Percentiles rank a stretch among this genome's conserved stretches.
Evolutionary conservation across 805 yeast genomes (phyloP).

Genomic region (Saturnispora diversa): DNA sequence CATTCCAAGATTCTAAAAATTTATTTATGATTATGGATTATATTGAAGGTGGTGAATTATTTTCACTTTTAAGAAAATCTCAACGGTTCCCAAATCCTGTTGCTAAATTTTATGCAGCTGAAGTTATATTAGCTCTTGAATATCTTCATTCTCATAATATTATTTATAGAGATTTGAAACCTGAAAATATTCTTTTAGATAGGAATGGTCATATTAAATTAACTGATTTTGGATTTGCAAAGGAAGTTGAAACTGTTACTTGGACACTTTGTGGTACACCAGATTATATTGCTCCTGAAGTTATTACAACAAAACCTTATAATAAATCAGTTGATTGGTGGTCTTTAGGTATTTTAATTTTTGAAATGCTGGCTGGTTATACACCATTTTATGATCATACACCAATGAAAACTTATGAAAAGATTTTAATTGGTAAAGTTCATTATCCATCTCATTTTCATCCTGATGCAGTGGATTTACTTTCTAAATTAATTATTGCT

Average conservation of each 20-base stretch:
- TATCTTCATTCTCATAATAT: conserved; percentile 52
- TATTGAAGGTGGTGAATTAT: conserved; percentile 57
- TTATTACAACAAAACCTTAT: conserved; percentile 55
- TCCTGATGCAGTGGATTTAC: conserved; percentile 44
- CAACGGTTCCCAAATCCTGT: conserved; percentile 56
- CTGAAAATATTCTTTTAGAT: conserved; percentile 51
- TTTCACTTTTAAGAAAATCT: conserved; percentile 47
- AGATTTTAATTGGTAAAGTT: conserved; percentile 45
- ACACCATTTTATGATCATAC: conserved; percentile 58
- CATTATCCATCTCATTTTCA: conserved; percentile 47
- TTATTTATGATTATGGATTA: conserved; percentile 59
- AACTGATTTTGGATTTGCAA: conserved; percentile 58
- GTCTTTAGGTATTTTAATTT: conserved; percentile 53
- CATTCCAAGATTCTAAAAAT: conserved; percentile 49
- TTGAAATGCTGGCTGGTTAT: conserved; percentile 55
- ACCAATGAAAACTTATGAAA: conserved; percentile 57
- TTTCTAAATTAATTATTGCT: conserved; percentile 43
- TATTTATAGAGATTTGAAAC: conserved; percentile 53
- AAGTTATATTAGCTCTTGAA: conserved; percentile 50
- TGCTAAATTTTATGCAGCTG: conserved; percentile 58
- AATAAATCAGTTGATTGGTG: conserved; percentile 61
- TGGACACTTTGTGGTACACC: conserved; percentile 60
- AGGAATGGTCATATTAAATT: conserved; percentile 53
- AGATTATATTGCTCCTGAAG: conserved; percentile 59
- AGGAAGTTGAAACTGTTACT: conserved; percentile 51